Evolutionary conservation across 2,329 filamentous ascomycete species (phyloP), one percentile per base, ranked within the genome.

Genomic region (Phialocephala sp.): DNA sequence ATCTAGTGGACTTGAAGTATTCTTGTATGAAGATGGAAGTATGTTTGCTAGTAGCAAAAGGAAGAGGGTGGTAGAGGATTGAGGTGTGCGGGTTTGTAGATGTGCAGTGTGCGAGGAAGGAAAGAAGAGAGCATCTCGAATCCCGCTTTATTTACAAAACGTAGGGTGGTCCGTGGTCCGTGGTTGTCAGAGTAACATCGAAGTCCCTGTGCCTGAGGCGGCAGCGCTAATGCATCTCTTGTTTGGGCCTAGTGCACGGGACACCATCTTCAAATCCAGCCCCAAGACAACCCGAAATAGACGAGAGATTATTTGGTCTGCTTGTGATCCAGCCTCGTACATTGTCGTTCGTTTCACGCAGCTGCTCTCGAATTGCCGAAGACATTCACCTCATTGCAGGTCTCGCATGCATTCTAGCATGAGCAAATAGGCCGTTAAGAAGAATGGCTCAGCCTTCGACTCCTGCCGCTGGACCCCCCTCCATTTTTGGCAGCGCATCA

Each of bases 401-500:
- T 20, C 56, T 50, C 39, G 35, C 9, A 37, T 56, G 18, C 55
- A 11, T 32, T 36, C 27, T 39, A 64, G 55, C 57, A 64, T 64
- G 62, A 47, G 22, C 60, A 14, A 18, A 56, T 62, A 62, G 37
- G 8, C 11, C 11, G 2, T 18, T 12, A 39, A 41, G 41, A 41
- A 69, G 35, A n/a, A 83, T 83, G 81, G 72, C 79, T 74, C 75
- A 77, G 77, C 80, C 78, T 76, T 82, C 83, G 22, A 79, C 80
- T 69, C 82, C 83, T 68, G 18, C 15, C 32, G 71, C 76, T 70
- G 78, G 54, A 20, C 45, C 47, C 68, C 75, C 76, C 71, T 84
- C 81, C 69, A 79, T 84, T 73, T 86, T 85, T 73, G 83, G 83
- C 64, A 79, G 79, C 54, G 59, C 59, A 45, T 39, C 63, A 50